phyloP scores from a whole-genome alignment of 345 rosid genomes.

The Rhodamnia rubescens region DNA sequence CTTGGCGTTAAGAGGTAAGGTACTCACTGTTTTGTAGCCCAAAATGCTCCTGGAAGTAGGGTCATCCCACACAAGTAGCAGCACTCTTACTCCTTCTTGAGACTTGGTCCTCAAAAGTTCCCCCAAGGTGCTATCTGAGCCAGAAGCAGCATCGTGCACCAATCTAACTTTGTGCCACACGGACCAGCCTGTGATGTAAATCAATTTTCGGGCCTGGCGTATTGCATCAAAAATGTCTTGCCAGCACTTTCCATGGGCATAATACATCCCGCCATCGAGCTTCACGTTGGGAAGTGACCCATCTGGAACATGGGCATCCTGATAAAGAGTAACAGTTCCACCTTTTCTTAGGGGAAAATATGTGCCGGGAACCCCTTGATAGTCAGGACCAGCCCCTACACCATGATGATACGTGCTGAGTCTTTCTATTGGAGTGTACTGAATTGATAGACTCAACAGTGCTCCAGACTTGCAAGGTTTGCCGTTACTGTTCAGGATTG shows the following conservation, averaged over 20 bases:
- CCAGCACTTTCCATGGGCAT: slow-evolving; percentile 89
- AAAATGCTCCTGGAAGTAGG: slow-evolving; percentile 88
- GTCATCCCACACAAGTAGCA: slow-evolving; percentile 95
- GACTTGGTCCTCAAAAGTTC: slow-evolving; percentile 80
- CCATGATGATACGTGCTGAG: slow-evolving; percentile 61
- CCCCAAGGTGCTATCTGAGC: slow-evolving; percentile 47
- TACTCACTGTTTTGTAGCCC: slow-evolving; percentile 75
- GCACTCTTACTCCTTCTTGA: slow-evolving; percentile 90
- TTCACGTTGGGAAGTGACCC: slow-evolving; percentile 53
- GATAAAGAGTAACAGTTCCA: slow-evolving; percentile 75
- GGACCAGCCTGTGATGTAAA: slow-evolving; percentile 95
- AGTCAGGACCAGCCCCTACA: slow-evolving; percentile 81
- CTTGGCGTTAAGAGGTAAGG: not conserved
- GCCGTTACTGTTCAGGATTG: slow-evolving; percentile 42
- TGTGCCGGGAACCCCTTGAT: slow-evolving; percentile 82
- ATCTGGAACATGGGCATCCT: slow-evolving; percentile 92
- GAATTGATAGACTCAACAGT: slow-evolving; percentile 51
- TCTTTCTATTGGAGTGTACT: slow-evolving; percentile 58
- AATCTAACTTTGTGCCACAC: slow-evolving; percentile 85
- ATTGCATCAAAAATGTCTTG: slow-evolving; percentile 75
- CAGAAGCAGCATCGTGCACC: slow-evolving; percentile 44
- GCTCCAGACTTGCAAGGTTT: slow-evolving; percentile 88
- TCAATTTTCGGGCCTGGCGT: slow-evolving; percentile 62
- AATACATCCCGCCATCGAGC: slow-evolving; percentile 56
- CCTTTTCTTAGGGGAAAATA: slow-evolving; percentile 91